These are phyloP conservation scores for Teratosphaeriaceae sp. DNA, from an alignment of 2,329 filamentous ascomycete genomes.

Conservation along the genomic window DNA sequence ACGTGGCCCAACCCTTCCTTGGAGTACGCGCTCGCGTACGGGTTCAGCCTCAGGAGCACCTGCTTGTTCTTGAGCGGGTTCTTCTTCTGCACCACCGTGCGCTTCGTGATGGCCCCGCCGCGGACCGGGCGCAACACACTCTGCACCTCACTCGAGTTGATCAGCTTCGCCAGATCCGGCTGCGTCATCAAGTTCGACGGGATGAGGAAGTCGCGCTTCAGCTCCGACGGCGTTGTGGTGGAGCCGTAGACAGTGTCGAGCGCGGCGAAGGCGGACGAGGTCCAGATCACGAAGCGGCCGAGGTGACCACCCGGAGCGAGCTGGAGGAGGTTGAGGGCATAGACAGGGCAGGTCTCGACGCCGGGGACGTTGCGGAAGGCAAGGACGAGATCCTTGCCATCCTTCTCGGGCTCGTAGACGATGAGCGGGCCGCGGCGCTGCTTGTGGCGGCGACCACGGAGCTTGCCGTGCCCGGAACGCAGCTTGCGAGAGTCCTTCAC, in stretches of 20 bases:
- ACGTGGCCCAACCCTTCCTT: constrained; percentile 76
- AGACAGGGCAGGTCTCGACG: constrained; percentile 93
- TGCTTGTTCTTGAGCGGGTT: constrained; percentile 99
- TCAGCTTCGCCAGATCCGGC: constrained; percentile 92
- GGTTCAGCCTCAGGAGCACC: constrained; percentile 97
- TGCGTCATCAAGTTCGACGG: constrained; percentile 88
- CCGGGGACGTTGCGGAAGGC: constrained; percentile 99
- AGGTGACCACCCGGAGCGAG: constrained; percentile 98
- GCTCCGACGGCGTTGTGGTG: constrained; percentile 77
- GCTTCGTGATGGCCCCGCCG: constrained; percentile 85
- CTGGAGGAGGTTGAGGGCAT: constrained; percentile 95
- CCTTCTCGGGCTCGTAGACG: constrained; percentile 92
- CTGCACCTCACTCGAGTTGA: constrained; percentile 99
- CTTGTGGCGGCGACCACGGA: constrained; percentile 91
- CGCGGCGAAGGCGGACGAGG: constrained; percentile 91
- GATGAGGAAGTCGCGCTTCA: constrained; percentile 99
- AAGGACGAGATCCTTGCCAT: constrained; percentile 87
- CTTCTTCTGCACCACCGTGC: constrained; percentile 94
- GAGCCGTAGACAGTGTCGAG: constrained; percentile 96
- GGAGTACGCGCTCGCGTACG: constrained; percentile 85
- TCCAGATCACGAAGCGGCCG: constrained; percentile 98
- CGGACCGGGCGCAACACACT: constrained; percentile 87
- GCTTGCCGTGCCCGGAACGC: constrained; percentile 97
- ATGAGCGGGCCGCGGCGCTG: constrained; percentile 97
- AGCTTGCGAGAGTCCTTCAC: constrained; percentile 95